Conservation (phyloP, 345 rosid species). For the Luvunga scandens region DNA sequence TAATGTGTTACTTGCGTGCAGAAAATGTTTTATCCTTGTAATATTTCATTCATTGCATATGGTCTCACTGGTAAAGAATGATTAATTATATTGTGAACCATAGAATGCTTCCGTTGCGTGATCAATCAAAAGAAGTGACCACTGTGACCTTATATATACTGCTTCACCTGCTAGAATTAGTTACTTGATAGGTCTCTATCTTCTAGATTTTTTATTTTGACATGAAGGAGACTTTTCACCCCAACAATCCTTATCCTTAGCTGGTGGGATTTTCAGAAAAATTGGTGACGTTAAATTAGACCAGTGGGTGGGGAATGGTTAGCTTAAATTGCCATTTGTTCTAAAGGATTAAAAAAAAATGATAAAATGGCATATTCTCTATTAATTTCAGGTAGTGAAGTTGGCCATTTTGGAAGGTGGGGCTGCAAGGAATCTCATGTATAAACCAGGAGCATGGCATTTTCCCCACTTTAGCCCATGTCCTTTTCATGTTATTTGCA, state of each 20-base stretch:
- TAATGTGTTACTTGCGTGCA: not conserved
- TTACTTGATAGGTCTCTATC: not conserved
- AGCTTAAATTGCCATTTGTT: not conserved
- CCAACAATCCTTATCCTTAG: not conserved
- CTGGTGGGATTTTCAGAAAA: not conserved
- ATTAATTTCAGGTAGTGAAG: conserved; percentile 17
- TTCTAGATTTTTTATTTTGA: not conserved
- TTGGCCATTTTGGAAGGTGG: conserved; percentile 30
- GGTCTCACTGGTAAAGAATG: not conserved
- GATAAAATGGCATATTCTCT: conserved; percentile 26
- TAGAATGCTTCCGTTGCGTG: not conserved
- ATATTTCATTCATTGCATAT: not conserved
- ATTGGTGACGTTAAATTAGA: conserved; percentile 1
- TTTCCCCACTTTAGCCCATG: not conserved
- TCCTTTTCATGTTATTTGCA: conserved; percentile 1
- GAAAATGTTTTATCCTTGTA: not conserved
- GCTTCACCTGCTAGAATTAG: not conserved
- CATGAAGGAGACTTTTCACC: not conserved
- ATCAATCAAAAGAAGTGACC: conserved; percentile 2
- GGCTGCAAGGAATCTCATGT: conserved; percentile 29
- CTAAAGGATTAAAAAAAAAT: not conserved
- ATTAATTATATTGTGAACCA: not conserved
- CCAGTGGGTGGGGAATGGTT: not conserved
- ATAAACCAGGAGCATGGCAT: conserved; percentile 25
- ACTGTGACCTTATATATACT: not conserved